These are phyloP conservation scores for Hypoxylon intermedium DNA, from an alignment of 495 filamentous ascomycete genomes.

Conservation along the genomic window DNA sequence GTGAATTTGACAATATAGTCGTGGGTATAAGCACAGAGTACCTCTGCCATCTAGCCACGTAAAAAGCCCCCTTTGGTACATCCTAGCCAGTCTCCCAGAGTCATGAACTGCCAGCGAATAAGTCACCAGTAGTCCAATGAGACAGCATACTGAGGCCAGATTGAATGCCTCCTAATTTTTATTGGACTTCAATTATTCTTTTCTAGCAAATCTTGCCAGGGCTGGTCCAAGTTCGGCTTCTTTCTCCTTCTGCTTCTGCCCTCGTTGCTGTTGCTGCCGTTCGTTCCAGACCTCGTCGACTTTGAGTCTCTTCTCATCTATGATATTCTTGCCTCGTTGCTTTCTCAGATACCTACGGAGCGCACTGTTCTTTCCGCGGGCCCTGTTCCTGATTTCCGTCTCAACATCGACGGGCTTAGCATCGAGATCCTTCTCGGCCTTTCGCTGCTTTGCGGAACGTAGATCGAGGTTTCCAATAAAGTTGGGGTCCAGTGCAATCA, in stretches of 20 bases:
- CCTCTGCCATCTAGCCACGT: slow-evolving; percentile 31
- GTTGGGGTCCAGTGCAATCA: slow-evolving; percentile 93
- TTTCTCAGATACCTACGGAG: slow-evolving; percentile 87
- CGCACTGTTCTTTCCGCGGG: slow-evolving; percentile 89
- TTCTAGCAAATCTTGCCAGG: slow-evolving; percentile 56
- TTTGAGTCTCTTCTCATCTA: slow-evolving; percentile 78
- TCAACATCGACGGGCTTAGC: slow-evolving; percentile 73
- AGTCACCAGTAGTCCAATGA: slow-evolving; percentile 15
- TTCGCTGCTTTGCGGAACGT: slow-evolving; percentile 72
- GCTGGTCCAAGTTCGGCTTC: slow-evolving; percentile 55
- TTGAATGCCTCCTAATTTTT: slow-evolving; percentile 16
- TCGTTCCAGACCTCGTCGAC: slow-evolving; percentile 58
- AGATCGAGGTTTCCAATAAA: slow-evolving; percentile 87
- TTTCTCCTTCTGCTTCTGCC: slow-evolving; percentile 51
- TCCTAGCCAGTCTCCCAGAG: not conserved
- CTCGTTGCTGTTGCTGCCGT: slow-evolving; percentile 49
- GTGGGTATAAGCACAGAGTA: slow-evolving; percentile 20
- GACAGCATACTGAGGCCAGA: slow-evolving; percentile 2
- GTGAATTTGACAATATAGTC: not conserved
- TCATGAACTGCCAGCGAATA: slow-evolving; percentile 22
- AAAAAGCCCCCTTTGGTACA: slow-evolving; percentile 11
- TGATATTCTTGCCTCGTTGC: slow-evolving; percentile 86
- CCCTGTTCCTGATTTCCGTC: slow-evolving; percentile 71
- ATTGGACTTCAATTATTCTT: slow-evolving; percentile 45
- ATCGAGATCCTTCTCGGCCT: slow-evolving; percentile 78